These are phyloP conservation scores for Backusella australiensis DNA, from an alignment of 192 early-diverging fungal genomes.

Conservation along the genomic window DNA sequence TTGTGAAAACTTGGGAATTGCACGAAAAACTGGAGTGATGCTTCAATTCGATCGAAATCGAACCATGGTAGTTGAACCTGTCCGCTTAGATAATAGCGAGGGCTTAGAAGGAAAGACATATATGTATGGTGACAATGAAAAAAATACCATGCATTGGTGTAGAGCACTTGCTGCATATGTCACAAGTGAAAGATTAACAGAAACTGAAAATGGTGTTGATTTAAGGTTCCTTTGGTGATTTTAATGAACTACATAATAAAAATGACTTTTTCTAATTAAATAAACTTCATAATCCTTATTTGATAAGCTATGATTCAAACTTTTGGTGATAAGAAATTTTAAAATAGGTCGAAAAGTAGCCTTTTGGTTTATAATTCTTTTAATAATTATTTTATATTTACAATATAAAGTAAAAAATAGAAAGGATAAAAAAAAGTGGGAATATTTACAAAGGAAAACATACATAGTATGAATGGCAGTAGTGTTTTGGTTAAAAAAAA, in stretches of 20 bases:
- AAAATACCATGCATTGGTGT: constrained; percentile 10
- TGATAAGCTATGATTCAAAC: too few species aligned
- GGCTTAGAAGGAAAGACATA: constrained; percentile 9
- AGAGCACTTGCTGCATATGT: neutral
- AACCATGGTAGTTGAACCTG: neutral
- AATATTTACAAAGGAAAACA: neutral
- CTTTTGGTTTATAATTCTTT: neutral
- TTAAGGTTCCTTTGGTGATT: constrained; percentile 12
- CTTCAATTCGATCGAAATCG: constrained; percentile 9
- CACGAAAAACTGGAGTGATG: neutral
- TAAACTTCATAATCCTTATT: neutral
- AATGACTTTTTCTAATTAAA: neutral
- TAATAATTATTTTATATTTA: neutral
- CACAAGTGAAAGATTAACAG: neutral
- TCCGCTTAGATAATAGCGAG: neutral
- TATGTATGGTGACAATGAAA: constrained; percentile 7
- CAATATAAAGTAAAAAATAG: neutral
- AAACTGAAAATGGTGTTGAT: constrained; percentile 7
- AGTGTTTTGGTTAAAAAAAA: neutral
- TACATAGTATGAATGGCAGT: neutral
- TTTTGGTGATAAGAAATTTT: too few species aligned
- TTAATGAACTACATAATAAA: neutral
- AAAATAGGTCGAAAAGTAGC: too few species aligned
- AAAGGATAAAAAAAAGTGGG: neutral
- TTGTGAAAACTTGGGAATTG: constrained; percentile 12